A percentile compares a stretch with the other conserved stretches of the same genome.
Conservation (phyloP, 441 rosid genomes). For the Brassica hybrid region DNA sequence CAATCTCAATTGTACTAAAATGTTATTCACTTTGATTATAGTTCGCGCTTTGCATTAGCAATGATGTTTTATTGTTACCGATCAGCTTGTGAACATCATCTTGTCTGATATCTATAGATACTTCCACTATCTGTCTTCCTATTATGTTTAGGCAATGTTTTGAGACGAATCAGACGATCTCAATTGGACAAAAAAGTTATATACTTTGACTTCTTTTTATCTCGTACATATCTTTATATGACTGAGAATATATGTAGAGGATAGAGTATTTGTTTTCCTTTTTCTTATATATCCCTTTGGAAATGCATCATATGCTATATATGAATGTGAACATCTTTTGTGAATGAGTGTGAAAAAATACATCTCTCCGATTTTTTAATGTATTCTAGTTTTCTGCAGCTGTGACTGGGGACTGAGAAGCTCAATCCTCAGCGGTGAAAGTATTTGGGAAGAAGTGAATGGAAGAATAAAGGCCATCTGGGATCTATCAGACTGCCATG, state of each 20-base stretch:
- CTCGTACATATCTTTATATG: too few species aligned
- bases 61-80: conserved; percentile 13
- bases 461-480: conserved; percentile 53
- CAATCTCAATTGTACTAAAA: too few species aligned
- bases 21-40: too few species aligned
- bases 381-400: conserved; percentile 56
- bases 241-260: conserved; percentile 3
- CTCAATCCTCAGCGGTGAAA: conserved; percentile 49
- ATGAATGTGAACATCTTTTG: conserved; percentile 17
- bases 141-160: not conserved
- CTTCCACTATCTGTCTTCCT: conserved; percentile 6
- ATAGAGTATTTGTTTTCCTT: conserved; percentile 2
- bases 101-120: conserved; percentile 6
- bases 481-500: conserved; percentile 82
- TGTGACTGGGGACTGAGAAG: conserved; percentile 85
- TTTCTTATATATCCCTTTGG: conserved; percentile 9
- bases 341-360: conserved; percentile 5
- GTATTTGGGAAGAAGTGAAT: conserved; percentile 38
- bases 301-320: conserved; percentile 5
- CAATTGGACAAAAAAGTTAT: not conserved
- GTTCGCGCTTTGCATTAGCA: not conserved
- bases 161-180: not conserved
- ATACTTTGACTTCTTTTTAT: too few species aligned
- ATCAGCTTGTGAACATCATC: not conserved
- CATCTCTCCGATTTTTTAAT: conserved; percentile 13